Evolutionary conservation across 306 rosid genomes (phyloP), one percentile per base, ranked within the genome.

Genomic region (Pterocarpus macrocarpus): DNA sequence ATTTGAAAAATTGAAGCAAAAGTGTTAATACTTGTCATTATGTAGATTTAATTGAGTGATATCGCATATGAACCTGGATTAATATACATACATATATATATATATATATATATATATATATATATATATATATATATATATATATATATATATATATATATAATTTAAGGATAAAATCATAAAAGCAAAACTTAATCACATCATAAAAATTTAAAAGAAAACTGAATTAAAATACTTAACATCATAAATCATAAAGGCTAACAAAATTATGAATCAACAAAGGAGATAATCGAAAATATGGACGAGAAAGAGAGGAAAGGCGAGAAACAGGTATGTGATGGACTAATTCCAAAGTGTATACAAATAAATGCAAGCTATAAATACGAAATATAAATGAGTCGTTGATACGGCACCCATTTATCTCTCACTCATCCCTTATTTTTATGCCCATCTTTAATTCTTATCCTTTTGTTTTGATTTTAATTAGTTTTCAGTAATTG

Each of bases 391-490:
- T n/a, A 35, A 12, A 53, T 15, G 4, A 10, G 55, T 4, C 2
- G 1, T 0, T 12, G 4, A 49, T 49, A 49, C 55, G 5, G 55
- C 55, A 49, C 55, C 50, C 53, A 47, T 11, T 3, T 47, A 47
- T 52, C 2, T 52, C 58, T 52, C 58, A 4, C 17, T 3, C 9
- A 16, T 55, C 2, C 28, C 61, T 55, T 55, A 55, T 55, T 55
- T 55, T 55, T 55, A 16, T 55, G 11, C 28, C 30, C 64, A 56
- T 30, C 68, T 66, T 78, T 77, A 35, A 67, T 41, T 78, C 57
- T 67, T 78, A 68, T 68, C 69, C 75, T 50, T 68, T 67, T 55
- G 7, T 53, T 67, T 68, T 14, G 34, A 66, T 39, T 74, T 39
- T 58, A 43, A 45, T 79, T 47, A 45, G 44, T 79, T 61, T 22